phyloP scores from a whole-genome alignment of 768 basidiomycete species.

The Cubamyces lactineus region DNA sequence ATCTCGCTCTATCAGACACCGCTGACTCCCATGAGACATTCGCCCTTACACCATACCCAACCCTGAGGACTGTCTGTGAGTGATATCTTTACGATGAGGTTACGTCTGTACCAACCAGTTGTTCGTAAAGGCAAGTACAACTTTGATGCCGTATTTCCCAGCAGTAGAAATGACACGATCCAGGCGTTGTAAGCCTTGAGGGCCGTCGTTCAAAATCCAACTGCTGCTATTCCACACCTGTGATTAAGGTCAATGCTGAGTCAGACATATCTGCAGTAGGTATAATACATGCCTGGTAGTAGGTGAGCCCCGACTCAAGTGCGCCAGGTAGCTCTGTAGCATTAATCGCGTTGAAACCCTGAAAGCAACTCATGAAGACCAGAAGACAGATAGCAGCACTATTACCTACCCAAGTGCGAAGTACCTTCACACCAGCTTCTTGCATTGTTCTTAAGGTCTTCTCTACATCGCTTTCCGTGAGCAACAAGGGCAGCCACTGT shows the following conservation, averaged over 20 bases:
- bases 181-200: constrained; percentile 56
- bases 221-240: constrained; percentile 55
- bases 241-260: background rate
- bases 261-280: background rate
- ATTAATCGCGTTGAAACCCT: constrained; percentile 47
- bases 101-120: constrained; percentile 47
- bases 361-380: background rate
- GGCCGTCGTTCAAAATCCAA: constrained; percentile 54
- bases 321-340: constrained; percentile 49
- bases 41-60: constrained; percentile 54
- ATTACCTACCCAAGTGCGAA: constrained; percentile 53
- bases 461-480: constrained; percentile 49
- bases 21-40: background rate
- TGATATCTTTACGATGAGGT: background rate
- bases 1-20: background rate
- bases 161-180: constrained; percentile 55
- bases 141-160: constrained; percentile 51
- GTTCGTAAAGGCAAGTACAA: constrained; percentile 58
- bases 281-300: constrained; percentile 44
- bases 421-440: constrained; percentile 51
- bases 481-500: constrained; percentile 61
- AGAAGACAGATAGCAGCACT: background rate
- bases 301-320: constrained; percentile 47
- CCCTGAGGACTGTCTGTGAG: constrained; percentile 38
- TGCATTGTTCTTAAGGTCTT: constrained; percentile 53